Evolutionary conservation across 495 filamentous ascomycete genomes (phyloP).

Genomic region (Xylaria acuta): DNA sequence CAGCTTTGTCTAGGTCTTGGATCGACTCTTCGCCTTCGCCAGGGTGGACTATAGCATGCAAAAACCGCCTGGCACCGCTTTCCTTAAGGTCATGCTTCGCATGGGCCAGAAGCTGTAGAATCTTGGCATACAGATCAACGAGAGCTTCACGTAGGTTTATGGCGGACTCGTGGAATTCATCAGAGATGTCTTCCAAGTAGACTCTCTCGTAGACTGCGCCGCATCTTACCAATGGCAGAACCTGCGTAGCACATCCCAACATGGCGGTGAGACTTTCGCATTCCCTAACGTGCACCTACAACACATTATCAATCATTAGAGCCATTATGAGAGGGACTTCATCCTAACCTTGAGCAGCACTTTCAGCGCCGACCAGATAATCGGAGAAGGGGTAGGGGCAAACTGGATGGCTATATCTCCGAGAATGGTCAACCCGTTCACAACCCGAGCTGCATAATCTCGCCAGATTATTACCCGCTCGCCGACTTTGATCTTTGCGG

Average conservation of each 20-base stretch:
- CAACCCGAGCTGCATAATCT: background rate
- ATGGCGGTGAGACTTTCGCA: slow-evolving; percentile 17
- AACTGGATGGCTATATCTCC: slow-evolving; percentile 43
- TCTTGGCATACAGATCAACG: background rate
- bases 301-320: background rate
- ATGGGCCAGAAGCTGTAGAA: background rate
- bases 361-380: slow-evolving; percentile 42
- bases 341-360: slow-evolving; percentile 28
- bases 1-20: background rate
- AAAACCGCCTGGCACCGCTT: background rate
- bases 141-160: background rate
- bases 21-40: background rate
- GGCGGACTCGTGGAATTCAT: background rate
- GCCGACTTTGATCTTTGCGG: background rate
- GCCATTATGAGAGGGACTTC: background rate
- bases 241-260: slow-evolving; percentile 3
- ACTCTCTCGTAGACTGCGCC: slow-evolving; percentile 16
- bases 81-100: background rate
- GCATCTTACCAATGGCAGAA: slow-evolving; percentile 21
- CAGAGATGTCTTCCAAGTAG: background rate
- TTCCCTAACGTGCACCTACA: slow-evolving; percentile 10
- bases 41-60: background rate
- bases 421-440: slow-evolving; percentile 35
- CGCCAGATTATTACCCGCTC: background rate
- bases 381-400: slow-evolving; percentile 40